A percentile compares a stretch with the other conserved stretches of the same genome.
These are phyloP conservation scores for Globisporangium middletonii DNA, from an alignment of 352 stramenopile species.

Conservation along the genomic window DNA sequence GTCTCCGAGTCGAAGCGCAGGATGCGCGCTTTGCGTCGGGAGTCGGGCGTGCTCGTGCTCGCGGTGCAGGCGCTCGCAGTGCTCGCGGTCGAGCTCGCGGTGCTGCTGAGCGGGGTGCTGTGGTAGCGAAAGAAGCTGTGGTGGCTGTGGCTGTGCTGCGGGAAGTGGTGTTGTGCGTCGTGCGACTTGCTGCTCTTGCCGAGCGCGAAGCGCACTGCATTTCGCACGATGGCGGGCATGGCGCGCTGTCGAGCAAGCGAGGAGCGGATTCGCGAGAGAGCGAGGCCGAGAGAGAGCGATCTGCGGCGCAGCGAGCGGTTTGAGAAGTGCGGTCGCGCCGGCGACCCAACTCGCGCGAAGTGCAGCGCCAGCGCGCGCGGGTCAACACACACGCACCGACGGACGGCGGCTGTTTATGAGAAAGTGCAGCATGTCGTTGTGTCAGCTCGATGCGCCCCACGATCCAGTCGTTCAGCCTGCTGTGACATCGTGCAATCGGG, in stretches of 20 bases:
- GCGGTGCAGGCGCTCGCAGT: neutral
- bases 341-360: no score
- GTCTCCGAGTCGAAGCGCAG: conserved; percentile 32
- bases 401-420: no score
- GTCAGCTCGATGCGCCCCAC: no score
- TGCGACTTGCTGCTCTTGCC: conserved; percentile 10
- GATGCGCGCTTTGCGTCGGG: neutral
- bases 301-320: neutral
- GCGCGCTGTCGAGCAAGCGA: neutral
- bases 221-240: conserved; percentile 11
- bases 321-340: no score
- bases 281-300: neutral
- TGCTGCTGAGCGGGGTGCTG: conserved; percentile 1
- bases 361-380: no score
- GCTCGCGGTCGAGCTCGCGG: neutral
- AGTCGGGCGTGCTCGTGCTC: conserved; percentile 3
- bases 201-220: conserved; percentile 12
- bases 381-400: no score
- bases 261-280: neutral
- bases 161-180: conserved; percentile 1
- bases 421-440: no score
- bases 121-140: conserved; percentile 2
- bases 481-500: no score
- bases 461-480: no score
- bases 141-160: neutral